Evolutionary conservation across 2,329 filamentous ascomycete species (phyloP).

Genomic region (Exophiala aquamarina): DNA sequence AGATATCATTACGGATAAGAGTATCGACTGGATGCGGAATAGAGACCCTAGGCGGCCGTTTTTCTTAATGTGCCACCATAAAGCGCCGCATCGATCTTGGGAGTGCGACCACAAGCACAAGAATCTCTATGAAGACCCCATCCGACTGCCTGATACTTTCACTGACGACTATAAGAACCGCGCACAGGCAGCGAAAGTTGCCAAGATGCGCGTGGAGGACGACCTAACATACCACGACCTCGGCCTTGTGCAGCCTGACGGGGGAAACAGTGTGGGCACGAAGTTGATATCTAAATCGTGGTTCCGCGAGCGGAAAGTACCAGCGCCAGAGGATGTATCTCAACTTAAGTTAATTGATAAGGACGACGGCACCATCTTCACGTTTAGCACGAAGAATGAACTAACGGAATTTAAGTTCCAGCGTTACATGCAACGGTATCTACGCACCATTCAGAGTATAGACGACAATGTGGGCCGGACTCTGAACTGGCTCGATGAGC

Average conservation of each 20-base stretch:
- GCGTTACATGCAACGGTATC: conserved; percentile 57
- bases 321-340: conserved; percentile 36
- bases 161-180: conserved; percentile 57
- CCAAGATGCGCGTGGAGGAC: conserved; percentile 54
- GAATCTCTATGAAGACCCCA: conserved; percentile 47
- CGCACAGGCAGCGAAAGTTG: conserved; percentile 49
- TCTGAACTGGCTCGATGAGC: conserved; percentile 47
- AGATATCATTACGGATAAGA: conserved; percentile 55
- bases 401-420: conserved; percentile 57
- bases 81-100: conserved; percentile 56
- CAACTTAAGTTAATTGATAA: conserved; percentile 44
- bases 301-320: too few relatives aligned
- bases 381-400: conserved; percentile 42
- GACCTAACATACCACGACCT: conserved; percentile 55
- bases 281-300: too few relatives aligned
- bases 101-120: conserved; percentile 53
- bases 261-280: conserved; percentile 36
- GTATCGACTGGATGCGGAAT: conserved; percentile 42
- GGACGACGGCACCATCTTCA: conserved; percentile 48
- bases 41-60: conserved; percentile 43
- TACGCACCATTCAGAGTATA: conserved; percentile 53
- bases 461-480: conserved; percentile 55
- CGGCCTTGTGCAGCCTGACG: conserved; percentile 54
- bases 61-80: conserved; percentile 59
- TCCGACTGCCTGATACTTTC: conserved; percentile 53